Conservation (phyloP, 805 yeast species). For the Saccharomycopsis fibuligera region DNA sequence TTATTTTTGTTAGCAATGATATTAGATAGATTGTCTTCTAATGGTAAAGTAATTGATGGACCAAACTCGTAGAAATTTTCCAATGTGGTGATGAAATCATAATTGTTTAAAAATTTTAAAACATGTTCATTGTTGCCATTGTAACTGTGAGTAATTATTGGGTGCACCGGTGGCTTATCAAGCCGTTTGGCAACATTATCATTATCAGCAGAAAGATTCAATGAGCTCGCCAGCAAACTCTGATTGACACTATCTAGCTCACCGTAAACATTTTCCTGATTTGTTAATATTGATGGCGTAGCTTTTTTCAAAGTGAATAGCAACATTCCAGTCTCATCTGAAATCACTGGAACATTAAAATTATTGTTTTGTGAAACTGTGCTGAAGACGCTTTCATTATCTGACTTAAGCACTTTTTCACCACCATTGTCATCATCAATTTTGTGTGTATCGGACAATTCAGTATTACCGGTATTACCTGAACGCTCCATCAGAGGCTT, state of each 20-base stretch:
- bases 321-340: conserved; percentile 27
- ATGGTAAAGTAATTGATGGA: conserved; percentile 21
- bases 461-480: background rate
- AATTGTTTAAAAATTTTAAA: conserved; percentile 44
- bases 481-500: conserved; percentile 23
- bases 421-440: conserved; percentile 3
- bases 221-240: conserved; percentile 4
- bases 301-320: conserved; percentile 32
- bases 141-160: conserved; percentile 49
- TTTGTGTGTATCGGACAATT: background rate
- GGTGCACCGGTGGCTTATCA: conserved; percentile 16
- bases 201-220: background rate
- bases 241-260: conserved; percentile 31
- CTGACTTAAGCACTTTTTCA: conserved; percentile 1
- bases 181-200: background rate
- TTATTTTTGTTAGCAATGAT: too few relatives aligned
- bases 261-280: conserved; percentile 38
- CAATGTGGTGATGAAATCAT: conserved; percentile 50
- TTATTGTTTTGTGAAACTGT: background rate
- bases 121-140: conserved; percentile 63
- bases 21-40: background rate
- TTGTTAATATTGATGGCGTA: conserved; percentile 33
- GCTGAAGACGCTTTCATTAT: conserved; percentile 13
- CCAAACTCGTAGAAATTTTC: conserved; percentile 70
- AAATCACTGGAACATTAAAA: conserved; percentile 10